phyloP scores from a whole-genome alignment of 768 basidiomycete genomes.

The Podaxis sp. region DNA sequence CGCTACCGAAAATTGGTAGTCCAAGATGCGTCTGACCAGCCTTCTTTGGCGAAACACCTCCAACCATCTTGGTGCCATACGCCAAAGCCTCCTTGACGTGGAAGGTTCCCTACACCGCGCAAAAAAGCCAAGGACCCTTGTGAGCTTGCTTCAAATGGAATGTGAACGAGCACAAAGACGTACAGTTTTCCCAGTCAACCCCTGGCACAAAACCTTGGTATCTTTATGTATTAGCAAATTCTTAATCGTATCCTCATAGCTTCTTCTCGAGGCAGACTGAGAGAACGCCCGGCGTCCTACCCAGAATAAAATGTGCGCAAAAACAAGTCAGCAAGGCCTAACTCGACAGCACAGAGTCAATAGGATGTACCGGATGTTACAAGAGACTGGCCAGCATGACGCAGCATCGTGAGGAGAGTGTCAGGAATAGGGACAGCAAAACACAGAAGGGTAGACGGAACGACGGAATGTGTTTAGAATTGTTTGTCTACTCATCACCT shows the following conservation, averaged over 20 bases:
- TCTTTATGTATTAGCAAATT: constrained; percentile 94
- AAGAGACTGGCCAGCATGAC: constrained; percentile 60
- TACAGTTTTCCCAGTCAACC: constrained; percentile 94
- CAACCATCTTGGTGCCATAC: constrained; percentile 97
- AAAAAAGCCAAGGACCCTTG: neutral
- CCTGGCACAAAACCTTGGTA: constrained; percentile 92
- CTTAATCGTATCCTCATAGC: constrained; percentile 86
- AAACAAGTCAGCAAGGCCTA: neutral
- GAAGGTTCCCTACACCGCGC: constrained; percentile 78
- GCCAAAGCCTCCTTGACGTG: constrained; percentile 91
- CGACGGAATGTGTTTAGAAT: constrained; percentile 3
- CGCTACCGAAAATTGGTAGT: constrained; percentile 89
- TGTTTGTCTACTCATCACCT: constrained; percentile 6
- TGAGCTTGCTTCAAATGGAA: neutral
- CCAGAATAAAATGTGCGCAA: constrained; percentile 22
- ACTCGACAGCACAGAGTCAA: neutral
- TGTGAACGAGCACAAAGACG: constrained; percentile 22
- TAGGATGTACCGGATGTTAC: constrained; percentile 45
- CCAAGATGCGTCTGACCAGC: constrained; percentile 95
- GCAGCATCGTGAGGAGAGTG: constrained; percentile 46
- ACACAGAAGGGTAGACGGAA: neutral
- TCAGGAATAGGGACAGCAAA: constrained; percentile 4
- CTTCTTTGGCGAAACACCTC: constrained; percentile 95
- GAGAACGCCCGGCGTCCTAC: constrained; percentile 82
- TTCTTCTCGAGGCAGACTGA: constrained; percentile 66